phyloP scores from a whole-genome alignment of 2,329 filamentous ascomycete genomes.

The Talaromyces islandicus region DNA sequence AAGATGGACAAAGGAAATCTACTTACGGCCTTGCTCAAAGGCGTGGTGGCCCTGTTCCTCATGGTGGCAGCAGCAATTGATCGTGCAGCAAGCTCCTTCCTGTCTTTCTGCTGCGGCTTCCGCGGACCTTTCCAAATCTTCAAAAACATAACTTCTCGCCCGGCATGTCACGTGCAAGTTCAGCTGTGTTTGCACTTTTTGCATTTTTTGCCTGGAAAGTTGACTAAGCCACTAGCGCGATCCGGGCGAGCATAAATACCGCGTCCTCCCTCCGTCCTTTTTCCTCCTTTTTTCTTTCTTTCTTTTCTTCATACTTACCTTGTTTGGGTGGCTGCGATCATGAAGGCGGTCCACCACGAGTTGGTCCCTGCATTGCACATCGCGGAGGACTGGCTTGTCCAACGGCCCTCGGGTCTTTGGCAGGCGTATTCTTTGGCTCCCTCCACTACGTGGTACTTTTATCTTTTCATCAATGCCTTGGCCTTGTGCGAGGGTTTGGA shows the following conservation, averaged over 20 bases:
- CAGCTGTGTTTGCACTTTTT: background rate
- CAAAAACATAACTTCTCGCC: constrained; percentile 9
- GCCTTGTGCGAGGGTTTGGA: constrained; percentile 30
- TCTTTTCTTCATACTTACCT: constrained; percentile 49
- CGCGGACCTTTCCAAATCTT: constrained; percentile 26
- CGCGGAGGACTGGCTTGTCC: constrained; percentile 46
- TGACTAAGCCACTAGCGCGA: background rate
- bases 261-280: constrained; percentile 15
- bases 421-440: constrained; percentile 48
- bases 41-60: constrained; percentile 40
- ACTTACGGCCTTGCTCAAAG: constrained; percentile 35
- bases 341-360: constrained; percentile 39
- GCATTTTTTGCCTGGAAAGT: too few relatives aligned
- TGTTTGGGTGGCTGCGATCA: constrained; percentile 45
- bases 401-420: constrained; percentile 46
- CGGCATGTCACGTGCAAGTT: constrained; percentile 20
- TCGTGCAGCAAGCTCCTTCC: background rate
- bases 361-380: constrained; percentile 54
- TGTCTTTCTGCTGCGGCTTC: constrained; percentile 1
- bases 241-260: constrained; percentile 25
- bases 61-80: constrained; percentile 25
- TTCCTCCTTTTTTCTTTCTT: constrained; percentile 23
- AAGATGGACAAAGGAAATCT: background rate
- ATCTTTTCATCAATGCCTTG: constrained; percentile 39
- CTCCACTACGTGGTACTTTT: constrained; percentile 20